A percentile compares a stretch with the other conserved stretches of the same genome.
phyloP scores from a whole-genome alignment of 179 eudicot species.

The Vitellaria paradoxa region DNA sequence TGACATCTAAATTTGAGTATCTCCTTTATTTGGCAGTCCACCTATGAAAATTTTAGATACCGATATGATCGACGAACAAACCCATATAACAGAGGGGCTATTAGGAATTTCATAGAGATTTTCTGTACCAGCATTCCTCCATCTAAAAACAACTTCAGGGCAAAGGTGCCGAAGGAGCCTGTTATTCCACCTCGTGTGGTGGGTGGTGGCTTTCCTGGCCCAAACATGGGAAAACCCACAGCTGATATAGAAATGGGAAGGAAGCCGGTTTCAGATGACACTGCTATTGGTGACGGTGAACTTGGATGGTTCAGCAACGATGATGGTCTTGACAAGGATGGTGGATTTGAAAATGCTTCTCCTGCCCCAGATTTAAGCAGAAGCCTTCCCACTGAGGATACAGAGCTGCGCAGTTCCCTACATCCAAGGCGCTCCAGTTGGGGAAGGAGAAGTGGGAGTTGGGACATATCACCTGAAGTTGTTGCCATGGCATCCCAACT shows the following conservation, averaged over 20 bases:
- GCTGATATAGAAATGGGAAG: slow-evolving; percentile 33
- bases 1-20: neutral
- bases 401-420: slow-evolving; percentile 14
- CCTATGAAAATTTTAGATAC: slow-evolving; percentile 81
- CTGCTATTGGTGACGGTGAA: slow-evolving; percentile 15
- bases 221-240: slow-evolving; percentile 13
- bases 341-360: slow-evolving; percentile 23
- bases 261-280: slow-evolving; percentile 47
- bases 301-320: slow-evolving; percentile 11
- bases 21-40: slow-evolving; percentile 54
- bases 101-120: slow-evolving; percentile 54
- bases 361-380: slow-evolving; percentile 23
- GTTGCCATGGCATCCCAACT: slow-evolving; percentile 24
- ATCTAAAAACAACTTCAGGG: slow-evolving; percentile 70
- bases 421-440: slow-evolving; percentile 29
- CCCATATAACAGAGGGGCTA: slow-evolving; percentile 65
- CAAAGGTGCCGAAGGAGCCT: slow-evolving; percentile 44
- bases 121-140: slow-evolving; percentile 64
- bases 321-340: slow-evolving; percentile 31
- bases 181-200: slow-evolving; percentile 18
- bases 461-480: slow-evolving; percentile 29
- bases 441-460: slow-evolving; percentile 39
- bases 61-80: slow-evolving; percentile 61
- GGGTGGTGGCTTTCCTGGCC: slow-evolving; percentile 14
- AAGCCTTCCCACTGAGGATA: slow-evolving; percentile 8